Evolutionary conservation across 75 land plant genomes (phyloP).

Genomic region (Adiantum capillusveneris): DNA sequence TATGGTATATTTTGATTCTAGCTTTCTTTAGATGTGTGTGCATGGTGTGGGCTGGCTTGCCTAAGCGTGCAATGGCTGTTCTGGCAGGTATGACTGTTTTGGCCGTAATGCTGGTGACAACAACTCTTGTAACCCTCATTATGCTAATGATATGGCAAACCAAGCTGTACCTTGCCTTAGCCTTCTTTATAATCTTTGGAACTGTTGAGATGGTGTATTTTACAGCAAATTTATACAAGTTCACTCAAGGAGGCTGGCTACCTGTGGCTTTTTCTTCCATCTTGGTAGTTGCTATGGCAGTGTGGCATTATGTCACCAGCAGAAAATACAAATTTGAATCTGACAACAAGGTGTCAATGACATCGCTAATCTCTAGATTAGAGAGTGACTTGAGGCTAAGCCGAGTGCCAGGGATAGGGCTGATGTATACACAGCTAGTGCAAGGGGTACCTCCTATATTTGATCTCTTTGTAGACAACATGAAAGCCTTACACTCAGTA

Average conservation of each 20-base stretch:
- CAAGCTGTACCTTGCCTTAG: slow-evolving; percentile 40
- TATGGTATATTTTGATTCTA: too few relatives aligned
- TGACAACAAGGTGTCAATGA: slow-evolving; percentile 68
- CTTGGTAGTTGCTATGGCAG: too few relatives aligned
- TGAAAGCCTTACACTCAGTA: slow-evolving; percentile 74
- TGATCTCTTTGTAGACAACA: slow-evolving; percentile 68
- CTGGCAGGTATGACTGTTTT: slow-evolving; percentile 87
- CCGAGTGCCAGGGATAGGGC: slow-evolving; percentile 86
- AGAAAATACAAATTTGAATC: slow-evolving; percentile 70
- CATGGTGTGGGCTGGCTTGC: too few relatives aligned
- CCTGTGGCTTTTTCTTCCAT: too few relatives aligned
- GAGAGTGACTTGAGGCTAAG: slow-evolving; percentile 71
- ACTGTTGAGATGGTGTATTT: slow-evolving; percentile 58
- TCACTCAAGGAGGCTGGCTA: slow-evolving; percentile 85
- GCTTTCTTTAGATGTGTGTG: too few relatives aligned
- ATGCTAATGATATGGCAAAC: slow-evolving; percentile 87
- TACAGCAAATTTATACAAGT: slow-evolving; percentile 62
- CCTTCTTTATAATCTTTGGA: slow-evolving; percentile 50
- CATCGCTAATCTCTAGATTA: slow-evolving; percentile 70
- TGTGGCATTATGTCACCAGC: too few relatives aligned
- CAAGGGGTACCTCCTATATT: slow-evolving; percentile 80
- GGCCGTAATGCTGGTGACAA: slow-evolving; percentile 72
- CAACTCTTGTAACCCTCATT: slow-evolving; percentile 61
- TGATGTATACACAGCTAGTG: slow-evolving; percentile 80
- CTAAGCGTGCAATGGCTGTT: too few relatives aligned